Evolutionary conservation across 2,329 filamentous ascomycete genomes (phyloP), one percentile per base, ranked within the genome.

Genomic region (Venturia nashicola): DNA sequence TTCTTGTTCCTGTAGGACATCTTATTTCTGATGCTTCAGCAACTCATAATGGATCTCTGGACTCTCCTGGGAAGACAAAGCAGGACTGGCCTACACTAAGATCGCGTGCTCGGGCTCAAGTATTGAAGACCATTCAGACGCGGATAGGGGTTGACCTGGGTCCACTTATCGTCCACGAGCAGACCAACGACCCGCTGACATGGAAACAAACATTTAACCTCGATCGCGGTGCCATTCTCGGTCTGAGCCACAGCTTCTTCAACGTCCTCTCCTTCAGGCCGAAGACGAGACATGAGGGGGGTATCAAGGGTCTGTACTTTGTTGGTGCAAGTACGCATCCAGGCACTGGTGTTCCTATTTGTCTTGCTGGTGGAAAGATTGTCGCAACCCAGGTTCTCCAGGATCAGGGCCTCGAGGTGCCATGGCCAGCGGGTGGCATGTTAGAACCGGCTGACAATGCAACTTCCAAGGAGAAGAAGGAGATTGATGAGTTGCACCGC

Each of bases 301-400:
- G 76, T 5, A 75, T 86, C 20, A 67, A 75, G 14, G 76, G 77
- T 2, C 72, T 86, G 32, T 90, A 89, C 70, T 90, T 91, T 70
- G 88, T 90, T 0, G 88, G 88, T 42, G 88, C 88, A 1, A 87
- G 84, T 70, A 88, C 87, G 23, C 88, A 91, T 75, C 88, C 88
- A 0, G 88, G 88, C 1, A 90, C 88, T 0, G 88, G 88, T 0
- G 88, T 91, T 23, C 88, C 88, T 3, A 88, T 91, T 64, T 85
- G 86, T 34, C 75, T 90, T 11, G 87, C 87, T 0, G 87, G 88
- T 0, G 83, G 85, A 9, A 87, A 85, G 72, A 79, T 90, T 63
- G 82, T 83, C 0, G 77, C 75, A 9, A 80, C 81, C 68, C 79
- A 84, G 71, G 76, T 85, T 5, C 68, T 83, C 14, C 70, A 72